These are phyloP conservation scores for Erucastrum elatum DNA, from an alignment of 345 rosid species.

Conservation along the genomic window DNA sequence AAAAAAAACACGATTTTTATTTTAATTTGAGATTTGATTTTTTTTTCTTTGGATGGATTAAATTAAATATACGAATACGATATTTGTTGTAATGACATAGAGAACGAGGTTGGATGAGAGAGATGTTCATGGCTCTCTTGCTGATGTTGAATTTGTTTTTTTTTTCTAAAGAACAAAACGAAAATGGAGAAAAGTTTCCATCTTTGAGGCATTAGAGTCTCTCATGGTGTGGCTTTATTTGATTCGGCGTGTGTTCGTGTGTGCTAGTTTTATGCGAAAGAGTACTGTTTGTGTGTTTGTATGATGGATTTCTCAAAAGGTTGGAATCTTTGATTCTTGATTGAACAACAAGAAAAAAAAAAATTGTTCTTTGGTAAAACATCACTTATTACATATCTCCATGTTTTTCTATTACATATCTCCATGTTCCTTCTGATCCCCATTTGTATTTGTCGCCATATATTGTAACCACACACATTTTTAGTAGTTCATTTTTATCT, in stretches of 20 bases:
- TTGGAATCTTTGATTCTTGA: slow-evolving; percentile 32
- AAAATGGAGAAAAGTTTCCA: background rate
- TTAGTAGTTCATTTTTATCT: slow-evolving; percentile 12
- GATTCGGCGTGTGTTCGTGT: slow-evolving; percentile 2
- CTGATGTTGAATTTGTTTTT: background rate
- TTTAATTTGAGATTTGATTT: background rate
- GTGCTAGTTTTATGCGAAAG: background rate
- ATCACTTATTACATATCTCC: background rate
- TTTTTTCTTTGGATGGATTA: background rate
- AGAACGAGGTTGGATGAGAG: no score
- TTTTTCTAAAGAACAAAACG: no score
- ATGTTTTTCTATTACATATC: background rate
- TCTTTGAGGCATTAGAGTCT: background rate
- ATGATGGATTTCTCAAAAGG: background rate
- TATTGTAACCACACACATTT: background rate
- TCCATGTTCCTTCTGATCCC: background rate
- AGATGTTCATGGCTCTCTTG: background rate
- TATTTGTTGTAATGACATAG: background rate
- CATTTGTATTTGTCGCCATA: background rate
- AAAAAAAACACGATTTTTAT: background rate
- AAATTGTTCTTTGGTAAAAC: slow-evolving; percentile 11
- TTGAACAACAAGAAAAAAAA: slow-evolving; percentile 18
- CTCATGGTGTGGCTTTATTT: background rate
- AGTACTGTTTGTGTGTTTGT: background rate
- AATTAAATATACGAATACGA: background rate